Base-by-base conservation (phyloP, 2,329 filamentous ascomycete genomes). In the Epichloe uncinata region DNA sequence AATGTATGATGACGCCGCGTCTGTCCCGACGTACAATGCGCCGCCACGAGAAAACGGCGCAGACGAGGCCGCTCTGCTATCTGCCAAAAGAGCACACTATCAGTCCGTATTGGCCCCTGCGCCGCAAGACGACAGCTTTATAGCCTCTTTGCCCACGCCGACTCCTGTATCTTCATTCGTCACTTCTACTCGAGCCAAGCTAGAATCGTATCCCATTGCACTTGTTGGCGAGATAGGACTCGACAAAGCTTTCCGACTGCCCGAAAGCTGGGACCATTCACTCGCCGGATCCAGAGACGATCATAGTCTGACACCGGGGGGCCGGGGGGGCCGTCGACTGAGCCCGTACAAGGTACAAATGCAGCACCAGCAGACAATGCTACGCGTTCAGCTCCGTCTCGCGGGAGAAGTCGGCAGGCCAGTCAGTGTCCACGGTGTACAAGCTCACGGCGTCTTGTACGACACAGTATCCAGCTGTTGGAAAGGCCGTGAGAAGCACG, bases 191-290 rank as follows among this genome's bases (percentile, higher is more conserved):
- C 73, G 73, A 9, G 54, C 57, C 4, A 73, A 77, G 22, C 72
- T 91, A 1, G 60, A 71, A 15, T 65, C 69, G 3, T 73, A 82
- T 48, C 83, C 82, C 2, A 60, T 73, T 5, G 84, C 85, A 2
- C 72, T 91, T 1, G 71, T 93, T 2, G 87, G 87, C 16, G 87
- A 93, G 65, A 75, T 90, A 30, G 87, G 87, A 1, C 65, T 93
- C 15, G 87, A 93, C 65, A 85, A 84, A 57, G 77, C 78, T 9
- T 91, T 90, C 59, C 81, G 85, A 12, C 76, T 93, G 20, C 87
- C 87, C 0, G 70, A 75, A 55, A 66, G 73, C 15, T 80, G 74
- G 76, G 66, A 71, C 2, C 62, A 73, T 12, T 57, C 53, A 2
- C 53, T 58, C 5, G 52, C 58, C 15, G 49, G 59, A 4, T 52